Base-by-base conservation (phyloP, 805 yeast species). In the Blastobotrys peoriensis region DNA sequence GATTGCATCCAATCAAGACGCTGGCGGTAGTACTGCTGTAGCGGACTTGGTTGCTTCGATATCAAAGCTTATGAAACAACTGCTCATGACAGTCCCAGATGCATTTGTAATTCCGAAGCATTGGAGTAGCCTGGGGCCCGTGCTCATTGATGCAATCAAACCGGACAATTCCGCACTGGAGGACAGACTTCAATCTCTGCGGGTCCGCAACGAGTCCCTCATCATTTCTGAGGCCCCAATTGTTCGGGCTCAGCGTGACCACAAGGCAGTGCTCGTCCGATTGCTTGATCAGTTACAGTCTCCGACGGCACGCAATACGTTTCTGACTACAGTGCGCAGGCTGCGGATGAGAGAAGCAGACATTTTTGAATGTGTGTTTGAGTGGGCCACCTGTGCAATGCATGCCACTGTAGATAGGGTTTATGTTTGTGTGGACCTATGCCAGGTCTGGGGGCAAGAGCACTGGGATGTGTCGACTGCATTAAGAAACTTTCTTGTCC, bases 71-170 rank as follows among this genome's bases (percentile, higher is more conserved):
- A 51, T 49, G 20, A 36, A 47, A 20, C 40, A 58, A 15, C 53
- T 63, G 17, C 45, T 59, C 30, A 30, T 44, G 8, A 36, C 36
- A 2, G 50, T 52, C 1, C 53, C 60, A 1, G 62, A 60, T 23
- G 56, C 65, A 10, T 63, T 63, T 49, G 55, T 63, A 22, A 52
- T 62, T 25, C 67, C 67, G 6, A 51, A 51, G 18, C 47, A 46
- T 28, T 63, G 67, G 67, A 46, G 56, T 3, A 41, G 43, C 10
- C 41, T 58, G 20, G 58, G 60, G 1, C 46, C 58, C 21, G 47
- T 55, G 3, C 54, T 63, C n/a, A 44, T 52, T 8, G 57, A 52
- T 25, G 56, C 59, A 4, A 43, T 58, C 39, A 49, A 50, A 16
- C 19, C 47, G 18, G 40, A 22, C 13, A 45, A 41, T 19, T 45